Evolutionary conservation across 208 protist species (phyloP).

Genomic region (Strigomonas galati): DNA sequence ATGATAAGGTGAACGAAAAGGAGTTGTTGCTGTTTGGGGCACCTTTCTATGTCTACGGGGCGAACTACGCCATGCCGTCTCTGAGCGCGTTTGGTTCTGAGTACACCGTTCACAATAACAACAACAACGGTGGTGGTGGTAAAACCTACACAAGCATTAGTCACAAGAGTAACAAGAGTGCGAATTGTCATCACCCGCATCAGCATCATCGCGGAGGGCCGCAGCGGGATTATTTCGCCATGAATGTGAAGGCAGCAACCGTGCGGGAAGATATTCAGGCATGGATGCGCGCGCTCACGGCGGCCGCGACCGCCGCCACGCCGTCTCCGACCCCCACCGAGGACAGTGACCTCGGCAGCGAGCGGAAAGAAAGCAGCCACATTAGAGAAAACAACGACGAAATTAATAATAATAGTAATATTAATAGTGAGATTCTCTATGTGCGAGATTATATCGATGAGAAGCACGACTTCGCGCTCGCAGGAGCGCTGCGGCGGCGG

Average conservation of each 20-base stretch:
- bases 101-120: too few relatives aligned
- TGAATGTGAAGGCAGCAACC: constrained; percentile 42
- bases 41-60: constrained; percentile 33
- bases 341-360: too few relatives aligned
- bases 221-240: constrained; percentile 27
- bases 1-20: too few relatives aligned
- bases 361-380: too few relatives aligned
- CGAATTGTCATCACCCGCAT: neutral
- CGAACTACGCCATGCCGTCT: constrained; percentile 29
- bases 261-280: constrained; percentile 24
- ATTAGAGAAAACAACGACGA: neutral
- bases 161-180: too few relatives aligned
- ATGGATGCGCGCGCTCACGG: constrained; percentile 32
- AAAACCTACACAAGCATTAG: too few relatives aligned
- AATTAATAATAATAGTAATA: constrained; percentile 7
- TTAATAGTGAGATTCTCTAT: neutral
- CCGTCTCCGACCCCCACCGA: constrained; percentile 1
- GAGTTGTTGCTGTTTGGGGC: constrained; percentile 17
- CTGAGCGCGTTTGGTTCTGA: too few relatives aligned
- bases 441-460: too few relatives aligned
- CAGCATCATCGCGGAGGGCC: neutral
- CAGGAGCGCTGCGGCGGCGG: constrained; percentile 34
- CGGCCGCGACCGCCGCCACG: neutral
- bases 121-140: too few relatives aligned
- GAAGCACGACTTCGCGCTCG: constrained; percentile 1